Conservation (phyloP, 345 rosid species). For the Syzygium aromaticum region DNA sequence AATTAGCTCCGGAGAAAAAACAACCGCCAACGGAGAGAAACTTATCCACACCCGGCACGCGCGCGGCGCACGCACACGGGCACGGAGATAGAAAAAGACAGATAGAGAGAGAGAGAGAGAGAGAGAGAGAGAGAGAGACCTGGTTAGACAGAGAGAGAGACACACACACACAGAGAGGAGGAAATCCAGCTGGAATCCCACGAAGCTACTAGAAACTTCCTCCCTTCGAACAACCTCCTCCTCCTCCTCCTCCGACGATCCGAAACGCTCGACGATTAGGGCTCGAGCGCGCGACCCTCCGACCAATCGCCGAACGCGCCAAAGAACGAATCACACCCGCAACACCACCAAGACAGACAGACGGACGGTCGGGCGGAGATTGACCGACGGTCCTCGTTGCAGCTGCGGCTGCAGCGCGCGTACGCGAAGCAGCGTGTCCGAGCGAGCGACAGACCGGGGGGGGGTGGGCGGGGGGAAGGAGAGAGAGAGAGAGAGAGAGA, state of each 20-base stretch:
- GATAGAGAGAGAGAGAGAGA: neutral
- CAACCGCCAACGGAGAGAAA: neutral
- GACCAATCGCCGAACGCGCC: neutral
- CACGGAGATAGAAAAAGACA: neutral
- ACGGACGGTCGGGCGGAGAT: neutral
- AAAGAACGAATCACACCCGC: neutral
- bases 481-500: neutral
- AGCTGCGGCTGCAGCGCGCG: neutral
- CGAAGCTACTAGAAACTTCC: neutral
- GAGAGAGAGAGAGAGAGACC: neutral
- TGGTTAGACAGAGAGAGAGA: neutral
- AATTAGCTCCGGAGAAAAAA: neutral
- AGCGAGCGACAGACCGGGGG: neutral
- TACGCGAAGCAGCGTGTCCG: neutral
- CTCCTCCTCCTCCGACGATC: neutral
- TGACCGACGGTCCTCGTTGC: conserved; percentile 1
- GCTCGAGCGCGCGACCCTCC: neutral
- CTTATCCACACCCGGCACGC: neutral
- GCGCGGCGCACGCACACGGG: neutral
- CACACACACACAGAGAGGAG: neutral
- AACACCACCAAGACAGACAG: no score
- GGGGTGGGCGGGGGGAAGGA: no score
- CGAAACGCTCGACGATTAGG: neutral
- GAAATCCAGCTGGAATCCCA: neutral
- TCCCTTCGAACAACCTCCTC: neutral